Evolutionary conservation across 2,329 filamentous ascomycete genomes (phyloP).

Genomic region (Fusarium napiforme): DNA sequence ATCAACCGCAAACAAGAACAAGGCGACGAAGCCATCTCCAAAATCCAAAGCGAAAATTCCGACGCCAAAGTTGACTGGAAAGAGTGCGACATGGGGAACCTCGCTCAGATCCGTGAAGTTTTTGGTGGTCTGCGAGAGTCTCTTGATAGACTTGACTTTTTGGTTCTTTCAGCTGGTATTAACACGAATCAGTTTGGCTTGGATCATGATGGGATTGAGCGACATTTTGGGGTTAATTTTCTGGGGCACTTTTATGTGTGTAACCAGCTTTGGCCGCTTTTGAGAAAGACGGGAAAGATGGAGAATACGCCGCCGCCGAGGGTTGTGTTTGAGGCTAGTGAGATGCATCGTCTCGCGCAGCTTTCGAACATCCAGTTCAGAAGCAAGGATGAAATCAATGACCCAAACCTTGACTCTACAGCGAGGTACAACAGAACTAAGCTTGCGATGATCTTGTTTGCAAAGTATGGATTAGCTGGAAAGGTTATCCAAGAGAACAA

Average conservation of each 20-base stretch:
- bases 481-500: conserved; percentile 55
- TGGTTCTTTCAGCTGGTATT: conserved; percentile 57
- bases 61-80: conserved; percentile 52
- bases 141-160: conserved; percentile 54
- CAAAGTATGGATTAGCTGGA: conserved; percentile 54
- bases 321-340: conserved; percentile 55
- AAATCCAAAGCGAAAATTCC: conserved; percentile 40
- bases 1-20: conserved; percentile 50
- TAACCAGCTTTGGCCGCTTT: conserved; percentile 52
- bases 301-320: conserved; percentile 50
- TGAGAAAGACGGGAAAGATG: conserved; percentile 54
- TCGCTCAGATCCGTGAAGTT: conserved; percentile 27
- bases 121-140: conserved; percentile 50
- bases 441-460: conserved; percentile 55
- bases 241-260: conserved; percentile 56
- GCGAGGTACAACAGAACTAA: conserved; percentile 56
- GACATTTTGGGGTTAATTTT: conserved; percentile 58
- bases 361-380: conserved; percentile 51
- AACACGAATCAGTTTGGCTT: conserved; percentile 52
- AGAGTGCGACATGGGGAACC: conserved; percentile 51
- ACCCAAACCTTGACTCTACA: conserved; percentile 47
- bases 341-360: conserved; percentile 53
- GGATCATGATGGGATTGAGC: conserved; percentile 54
- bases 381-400: conserved; percentile 56
- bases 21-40: conserved; percentile 43